These are phyloP conservation scores for Polyplosphaeria fusca DNA, from an alignment of 495 filamentous ascomycete genomes.

Conservation along the genomic window DNA sequence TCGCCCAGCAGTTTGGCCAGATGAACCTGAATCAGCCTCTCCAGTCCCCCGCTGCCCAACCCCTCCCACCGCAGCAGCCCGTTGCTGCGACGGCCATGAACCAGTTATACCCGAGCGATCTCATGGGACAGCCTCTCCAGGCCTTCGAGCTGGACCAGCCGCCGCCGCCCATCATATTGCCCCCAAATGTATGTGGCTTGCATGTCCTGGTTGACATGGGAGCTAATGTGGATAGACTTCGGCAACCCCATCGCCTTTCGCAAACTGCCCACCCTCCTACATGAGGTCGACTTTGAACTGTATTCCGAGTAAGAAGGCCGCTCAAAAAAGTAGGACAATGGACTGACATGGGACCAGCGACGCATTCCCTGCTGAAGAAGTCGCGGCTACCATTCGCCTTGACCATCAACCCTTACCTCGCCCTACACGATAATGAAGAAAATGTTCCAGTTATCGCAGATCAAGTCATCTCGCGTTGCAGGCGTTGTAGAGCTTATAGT, in stretches of 20 bases:
- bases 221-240: conserved; percentile 66
- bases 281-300: too few relatives aligned
- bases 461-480: conserved; percentile 93
- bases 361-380: conserved; percentile 88
- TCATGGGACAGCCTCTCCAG: conserved; percentile 89
- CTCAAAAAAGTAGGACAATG: too few relatives aligned
- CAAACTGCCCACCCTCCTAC: conserved; percentile 89
- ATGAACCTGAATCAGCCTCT: conserved; percentile 29
- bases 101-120: conserved; percentile 85
- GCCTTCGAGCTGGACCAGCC: conserved; percentile 88
- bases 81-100: conserved; percentile 65
- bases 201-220: conserved; percentile 32
- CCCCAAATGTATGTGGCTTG: conserved; percentile 71
- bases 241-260: conserved; percentile 84
- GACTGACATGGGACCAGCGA: conserved; percentile 90
- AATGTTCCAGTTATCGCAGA: conserved; percentile 88
- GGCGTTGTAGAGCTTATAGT: conserved; percentile 61
- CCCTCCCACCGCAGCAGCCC: conserved; percentile 46
- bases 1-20: conserved; percentile 30
- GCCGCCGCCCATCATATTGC: conserved; percentile 85
- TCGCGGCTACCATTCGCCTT: conserved; percentile 93
- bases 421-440: conserved; percentile 90
- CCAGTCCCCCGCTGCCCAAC: conserved; percentile 30
- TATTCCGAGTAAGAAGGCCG: too few relatives aligned
- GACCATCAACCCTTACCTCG: conserved; percentile 90